Evolutionary conservation across 768 basidiomycete genomes (phyloP).

Genomic region (Naganishia antarctica): DNA sequence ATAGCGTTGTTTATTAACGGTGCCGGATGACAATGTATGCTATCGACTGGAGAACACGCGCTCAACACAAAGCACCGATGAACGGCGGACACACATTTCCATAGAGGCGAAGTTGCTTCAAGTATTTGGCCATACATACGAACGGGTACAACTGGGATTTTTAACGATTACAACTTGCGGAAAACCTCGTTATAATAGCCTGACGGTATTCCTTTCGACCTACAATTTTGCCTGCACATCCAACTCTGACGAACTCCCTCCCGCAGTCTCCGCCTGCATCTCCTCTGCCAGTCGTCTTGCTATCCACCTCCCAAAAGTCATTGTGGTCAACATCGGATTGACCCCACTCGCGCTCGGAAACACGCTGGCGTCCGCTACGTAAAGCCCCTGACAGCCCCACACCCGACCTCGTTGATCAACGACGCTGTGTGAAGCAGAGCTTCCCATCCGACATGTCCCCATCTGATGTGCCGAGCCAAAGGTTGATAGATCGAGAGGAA

Average conservation of each 20-base stretch:
- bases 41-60: no score
- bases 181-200: not conserved
- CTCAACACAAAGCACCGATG: no score
- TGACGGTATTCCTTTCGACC: not conserved
- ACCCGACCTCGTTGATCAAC: slow-evolving; percentile 40
- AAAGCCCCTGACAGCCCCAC: slow-evolving; percentile 39
- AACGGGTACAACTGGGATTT: no score
- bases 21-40: no score
- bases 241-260: not conserved
- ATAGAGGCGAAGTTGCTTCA: no score
- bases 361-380: slow-evolving; percentile 41
- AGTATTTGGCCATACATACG: no score
- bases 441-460: slow-evolving; percentile 43
- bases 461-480: slow-evolving; percentile 42
- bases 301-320: slow-evolving; percentile 29
- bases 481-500: slow-evolving; percentile 25
- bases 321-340: slow-evolving; percentile 38
- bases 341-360: slow-evolving; percentile 33
- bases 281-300: slow-evolving; percentile 22
- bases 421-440: slow-evolving; percentile 32
- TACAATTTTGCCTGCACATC: slow-evolving; percentile 8
- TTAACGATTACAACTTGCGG: no score
- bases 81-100: no score
- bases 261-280: not conserved
- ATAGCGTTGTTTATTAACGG: no score